Conservation (phyloP, 1,139 yeast species). For the Saccharomycopsis hybrid region DNA sequence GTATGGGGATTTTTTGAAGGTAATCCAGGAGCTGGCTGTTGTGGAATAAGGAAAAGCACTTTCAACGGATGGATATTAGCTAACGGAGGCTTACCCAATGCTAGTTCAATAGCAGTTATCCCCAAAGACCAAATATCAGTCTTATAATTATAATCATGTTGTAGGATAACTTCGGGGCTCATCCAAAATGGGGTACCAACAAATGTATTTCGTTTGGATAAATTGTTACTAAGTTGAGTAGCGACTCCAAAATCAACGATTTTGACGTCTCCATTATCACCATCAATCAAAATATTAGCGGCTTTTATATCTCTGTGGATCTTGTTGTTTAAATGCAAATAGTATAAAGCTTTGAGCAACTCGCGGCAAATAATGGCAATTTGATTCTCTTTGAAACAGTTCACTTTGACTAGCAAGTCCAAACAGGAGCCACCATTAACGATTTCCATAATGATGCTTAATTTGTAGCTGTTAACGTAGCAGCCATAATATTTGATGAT, state of each 20-base stretch:
- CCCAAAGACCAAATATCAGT: slow-evolving; percentile 98
- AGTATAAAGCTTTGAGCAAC: slow-evolving; percentile 59
- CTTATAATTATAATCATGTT: slow-evolving; percentile 77
- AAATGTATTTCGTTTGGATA: slow-evolving; percentile 77
- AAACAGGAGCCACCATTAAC: slow-evolving; percentile 80
- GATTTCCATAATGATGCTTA: slow-evolving; percentile 85
- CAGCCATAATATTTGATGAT: slow-evolving; percentile 77
- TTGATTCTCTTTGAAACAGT: slow-evolving; percentile 50
- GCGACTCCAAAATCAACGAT: slow-evolving; percentile 97
- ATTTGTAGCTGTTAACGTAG: slow-evolving; percentile 68
- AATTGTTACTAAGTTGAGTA: slow-evolving; percentile 72
- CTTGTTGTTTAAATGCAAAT: slow-evolving; percentile 70
- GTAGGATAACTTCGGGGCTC: slow-evolving; percentile 95
- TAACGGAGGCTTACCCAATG: slow-evolving; percentile 79
- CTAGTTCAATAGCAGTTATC: slow-evolving; percentile 77
- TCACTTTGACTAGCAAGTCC: slow-evolving; percentile 48
- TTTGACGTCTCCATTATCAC: slow-evolving; percentile 69
- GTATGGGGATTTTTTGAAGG: slow-evolving; percentile 20
- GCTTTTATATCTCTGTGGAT: slow-evolving; percentile 86
- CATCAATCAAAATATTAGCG: slow-evolving; percentile 64
- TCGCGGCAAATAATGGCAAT: slow-evolving; percentile 56
- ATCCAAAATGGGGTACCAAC: slow-evolving; percentile 99
- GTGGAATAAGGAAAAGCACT: slow-evolving; percentile 56
- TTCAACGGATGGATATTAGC: slow-evolving; percentile 74
- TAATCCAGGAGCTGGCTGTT: slow-evolving; percentile 44